These are phyloP conservation scores for Exsudoporus floridanus DNA, from an alignment of 1,284 basidiomycete genomes.

Conservation along the genomic window DNA sequence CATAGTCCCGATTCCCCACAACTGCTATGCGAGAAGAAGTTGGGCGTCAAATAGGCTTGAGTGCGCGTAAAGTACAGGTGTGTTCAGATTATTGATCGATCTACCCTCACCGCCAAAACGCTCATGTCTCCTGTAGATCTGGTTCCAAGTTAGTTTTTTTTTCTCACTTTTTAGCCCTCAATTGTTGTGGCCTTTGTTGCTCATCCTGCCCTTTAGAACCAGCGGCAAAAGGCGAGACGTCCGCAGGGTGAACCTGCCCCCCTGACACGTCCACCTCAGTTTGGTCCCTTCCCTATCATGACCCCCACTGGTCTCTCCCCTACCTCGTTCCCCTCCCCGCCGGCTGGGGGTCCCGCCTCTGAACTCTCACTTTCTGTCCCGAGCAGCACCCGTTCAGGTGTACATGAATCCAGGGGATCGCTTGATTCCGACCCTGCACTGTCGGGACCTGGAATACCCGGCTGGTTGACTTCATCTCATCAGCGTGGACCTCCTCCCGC, in stretches of 20 bases:
- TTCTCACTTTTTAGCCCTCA: not conserved
- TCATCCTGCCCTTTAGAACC: slow-evolving; percentile 52
- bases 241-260: slow-evolving; percentile 54
- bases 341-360: not conserved
- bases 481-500: slow-evolving; percentile 20
- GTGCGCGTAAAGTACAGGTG: slow-evolving; percentile 84
- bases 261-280: slow-evolving; percentile 54
- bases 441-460: slow-evolving; percentile 65
- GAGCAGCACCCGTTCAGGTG: slow-evolving; percentile 9
- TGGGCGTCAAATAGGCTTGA: slow-evolving; percentile 77
- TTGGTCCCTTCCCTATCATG: slow-evolving; percentile 55
- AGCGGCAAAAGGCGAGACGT: slow-evolving; percentile 76
- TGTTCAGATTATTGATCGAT: slow-evolving; percentile 32
- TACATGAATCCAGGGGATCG: slow-evolving; percentile 23
- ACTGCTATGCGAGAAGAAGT: slow-evolving; percentile 83
- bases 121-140: slow-evolving; percentile 54
- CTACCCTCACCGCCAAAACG: slow-evolving; percentile 17
- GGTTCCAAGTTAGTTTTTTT: slow-evolving; percentile 69
- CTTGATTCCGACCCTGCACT: slow-evolving; percentile 41
- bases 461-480: slow-evolving; percentile 31
- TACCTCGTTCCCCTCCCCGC: slow-evolving; percentile 20
- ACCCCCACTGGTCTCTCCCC: slow-evolving; percentile 34
- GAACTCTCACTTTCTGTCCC: slow-evolving; percentile 17
- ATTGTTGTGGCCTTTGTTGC: slow-evolving; percentile 16
- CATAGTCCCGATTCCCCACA: slow-evolving; percentile 79